Evolutionary conservation across 2,329 filamentous ascomycete species (phyloP).

Genomic region (Aquanectria penicillioides): DNA sequence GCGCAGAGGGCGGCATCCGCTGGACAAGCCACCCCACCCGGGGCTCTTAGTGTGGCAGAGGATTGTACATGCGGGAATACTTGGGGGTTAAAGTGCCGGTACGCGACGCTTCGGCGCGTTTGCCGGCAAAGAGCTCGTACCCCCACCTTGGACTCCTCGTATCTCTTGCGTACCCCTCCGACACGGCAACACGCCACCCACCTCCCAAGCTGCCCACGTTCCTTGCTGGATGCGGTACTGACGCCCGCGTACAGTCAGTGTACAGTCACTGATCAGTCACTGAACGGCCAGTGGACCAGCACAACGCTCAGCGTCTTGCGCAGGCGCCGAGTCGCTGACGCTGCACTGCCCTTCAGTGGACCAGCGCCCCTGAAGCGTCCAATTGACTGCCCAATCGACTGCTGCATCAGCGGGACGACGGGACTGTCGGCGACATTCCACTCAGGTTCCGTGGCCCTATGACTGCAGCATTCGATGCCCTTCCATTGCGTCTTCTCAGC

Average conservation of each 20-base stretch:
- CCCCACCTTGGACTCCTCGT: constrained; percentile 29
- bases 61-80: constrained; percentile 30
- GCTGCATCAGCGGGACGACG: constrained; percentile 28
- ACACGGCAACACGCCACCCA: constrained; percentile 33
- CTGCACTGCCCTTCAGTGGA: constrained; percentile 33
- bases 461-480: constrained; percentile 38
- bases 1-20: constrained; percentile 5
- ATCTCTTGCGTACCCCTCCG: constrained; percentile 34
- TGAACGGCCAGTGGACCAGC: constrained; percentile 16
- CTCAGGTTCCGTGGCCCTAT: neutral
- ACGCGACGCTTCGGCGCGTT: constrained; percentile 19
- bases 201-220: constrained; percentile 21
- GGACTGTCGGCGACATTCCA: constrained; percentile 24
- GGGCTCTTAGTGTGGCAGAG: constrained; percentile 23
- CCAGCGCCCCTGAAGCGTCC: constrained; percentile 19
- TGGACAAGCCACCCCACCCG: constrained; percentile 12
- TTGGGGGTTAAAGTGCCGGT: constrained; percentile 30
- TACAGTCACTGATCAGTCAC: constrained; percentile 20
- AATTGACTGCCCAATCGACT: constrained; percentile 12
- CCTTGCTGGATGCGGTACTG: constrained; percentile 3
- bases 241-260: constrained; percentile 1
- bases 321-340: constrained; percentile 19
- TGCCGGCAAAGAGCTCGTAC: constrained; percentile 29
- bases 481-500: constrained; percentile 37
- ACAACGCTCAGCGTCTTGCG: neutral